phyloP scores from a whole-genome alignment of 1,139 yeast genomes.

The Pichia cactophila region DNA sequence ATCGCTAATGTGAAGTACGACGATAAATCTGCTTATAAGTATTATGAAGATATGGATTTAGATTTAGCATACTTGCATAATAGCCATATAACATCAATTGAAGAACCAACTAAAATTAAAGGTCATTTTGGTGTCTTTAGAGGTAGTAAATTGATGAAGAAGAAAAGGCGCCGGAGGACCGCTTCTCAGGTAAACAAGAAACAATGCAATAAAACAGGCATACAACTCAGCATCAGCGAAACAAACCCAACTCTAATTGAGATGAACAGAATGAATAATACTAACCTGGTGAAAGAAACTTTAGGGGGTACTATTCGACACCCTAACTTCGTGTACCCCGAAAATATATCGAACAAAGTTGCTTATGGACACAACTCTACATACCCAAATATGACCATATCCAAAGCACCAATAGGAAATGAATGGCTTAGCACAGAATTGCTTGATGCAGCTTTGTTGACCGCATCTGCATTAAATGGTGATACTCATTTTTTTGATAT shows the following conservation, averaged over 20 bases:
- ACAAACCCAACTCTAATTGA: too few relatives aligned
- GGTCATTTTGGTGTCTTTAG: constrained; percentile 87
- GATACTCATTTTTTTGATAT: constrained; percentile 52
- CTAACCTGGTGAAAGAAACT: neutral
- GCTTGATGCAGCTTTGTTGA: constrained; percentile 61
- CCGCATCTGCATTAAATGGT: constrained; percentile 67
- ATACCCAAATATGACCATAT: constrained; percentile 2
- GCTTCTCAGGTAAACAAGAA: neutral
- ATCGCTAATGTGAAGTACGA: constrained; percentile 72
- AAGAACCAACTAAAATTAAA: constrained; percentile 44
- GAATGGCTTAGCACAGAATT: constrained; percentile 67
- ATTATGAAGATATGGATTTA: constrained; percentile 76
- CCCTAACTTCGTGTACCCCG: constrained; percentile 10
- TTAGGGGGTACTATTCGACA: neutral
- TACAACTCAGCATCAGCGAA: too few relatives aligned
- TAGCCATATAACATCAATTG: constrained; percentile 37
- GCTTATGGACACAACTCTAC: constrained; percentile 5
- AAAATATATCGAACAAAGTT: constrained; percentile 9
- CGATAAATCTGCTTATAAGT: constrained; percentile 50
- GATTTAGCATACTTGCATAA: constrained; percentile 56
- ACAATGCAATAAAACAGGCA: neutral
- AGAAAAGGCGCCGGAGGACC: constrained; percentile 2
- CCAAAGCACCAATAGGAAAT: constrained; percentile 24
- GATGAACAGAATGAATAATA: too few relatives aligned
- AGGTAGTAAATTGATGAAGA: constrained; percentile 22